Evolutionary conservation across 768 basidiomycete species (phyloP).

Genomic region (Boletus pseudo-olivaceus): DNA sequence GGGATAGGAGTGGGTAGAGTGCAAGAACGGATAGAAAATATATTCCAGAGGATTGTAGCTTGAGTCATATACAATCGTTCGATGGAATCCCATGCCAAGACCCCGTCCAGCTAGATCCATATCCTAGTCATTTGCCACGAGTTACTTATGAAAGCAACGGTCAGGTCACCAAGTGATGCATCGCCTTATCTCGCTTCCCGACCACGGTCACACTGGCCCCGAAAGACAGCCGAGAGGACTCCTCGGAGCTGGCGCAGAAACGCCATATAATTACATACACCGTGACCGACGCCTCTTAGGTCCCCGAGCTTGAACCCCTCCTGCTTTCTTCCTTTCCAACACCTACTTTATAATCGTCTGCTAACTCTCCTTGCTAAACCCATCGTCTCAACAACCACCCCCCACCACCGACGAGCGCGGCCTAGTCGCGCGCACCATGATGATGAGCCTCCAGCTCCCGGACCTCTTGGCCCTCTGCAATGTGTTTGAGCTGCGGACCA

Average conservation of each 20-base stretch:
- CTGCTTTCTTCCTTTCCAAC: conserved; percentile 5
- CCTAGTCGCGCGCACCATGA: conserved; percentile 9
- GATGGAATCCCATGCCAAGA: not conserved
- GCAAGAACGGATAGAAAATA: conserved; percentile 18
- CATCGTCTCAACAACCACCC: not conserved
- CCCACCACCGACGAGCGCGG: not conserved
- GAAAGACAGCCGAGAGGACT: not conserved
- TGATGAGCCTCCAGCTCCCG: conserved; percentile 29
- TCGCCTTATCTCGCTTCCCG: not conserved
- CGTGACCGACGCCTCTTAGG: not conserved
- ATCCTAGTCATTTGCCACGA: not conserved
- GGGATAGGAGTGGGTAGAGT: conserved; percentile 23
- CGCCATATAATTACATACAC: conserved; percentile 18
- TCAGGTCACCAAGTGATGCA: conserved; percentile 4
- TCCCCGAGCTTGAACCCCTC: not conserved
- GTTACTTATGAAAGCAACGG: not conserved
- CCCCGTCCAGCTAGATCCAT: not conserved
- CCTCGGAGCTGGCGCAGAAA: conserved; percentile 21
- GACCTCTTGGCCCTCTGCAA: conserved; percentile 26
- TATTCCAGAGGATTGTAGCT: conserved; percentile 14
- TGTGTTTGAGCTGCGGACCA: conserved; percentile 26
- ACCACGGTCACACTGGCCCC: not conserved
- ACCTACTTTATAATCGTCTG: not conserved
- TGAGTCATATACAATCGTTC: not conserved
- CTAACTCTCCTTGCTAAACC: not conserved